Evolutionary conservation across 257 asterid genomes (phyloP).

Genomic region (Handroanthus guayacan): DNA sequence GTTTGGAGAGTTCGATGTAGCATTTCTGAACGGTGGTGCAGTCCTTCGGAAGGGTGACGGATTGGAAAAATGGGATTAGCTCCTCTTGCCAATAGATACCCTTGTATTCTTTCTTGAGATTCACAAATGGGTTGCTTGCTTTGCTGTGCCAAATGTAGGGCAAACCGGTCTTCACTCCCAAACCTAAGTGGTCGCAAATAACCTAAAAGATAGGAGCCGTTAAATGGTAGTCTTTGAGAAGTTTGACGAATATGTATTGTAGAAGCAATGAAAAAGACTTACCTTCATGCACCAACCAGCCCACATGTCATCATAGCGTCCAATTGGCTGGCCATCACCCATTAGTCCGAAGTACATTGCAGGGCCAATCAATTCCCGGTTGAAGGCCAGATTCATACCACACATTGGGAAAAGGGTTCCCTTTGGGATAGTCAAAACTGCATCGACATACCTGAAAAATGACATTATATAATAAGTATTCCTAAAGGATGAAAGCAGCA

Average conservation of each 20-base stretch:
- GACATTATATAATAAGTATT: background rate
- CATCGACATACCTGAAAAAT: constrained; percentile 39
- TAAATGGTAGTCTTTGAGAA: background rate
- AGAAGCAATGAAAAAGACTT: background rate
- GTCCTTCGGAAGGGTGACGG: constrained; percentile 34
- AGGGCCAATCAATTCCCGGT: constrained; percentile 43
- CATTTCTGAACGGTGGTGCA: constrained; percentile 40
- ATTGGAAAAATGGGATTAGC: constrained; percentile 42
- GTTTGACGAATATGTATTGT: background rate
- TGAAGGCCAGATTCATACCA: constrained; percentile 42
- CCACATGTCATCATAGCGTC: constrained; percentile 48
- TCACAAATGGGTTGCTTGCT: constrained; percentile 46
- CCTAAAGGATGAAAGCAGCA: background rate
- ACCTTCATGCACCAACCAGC: constrained; percentile 49
- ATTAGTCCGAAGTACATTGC: constrained; percentile 49
- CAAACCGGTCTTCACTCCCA: constrained; percentile 44
- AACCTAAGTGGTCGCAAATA: constrained; percentile 45
- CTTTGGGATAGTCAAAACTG: constrained; percentile 39
- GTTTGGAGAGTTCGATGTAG: constrained; percentile 43
- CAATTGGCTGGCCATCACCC: constrained; percentile 49
- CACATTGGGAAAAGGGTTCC: constrained; percentile 45
- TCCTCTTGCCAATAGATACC: constrained; percentile 46
- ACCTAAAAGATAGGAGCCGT: constrained; percentile 16
- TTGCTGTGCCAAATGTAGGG: constrained; percentile 50
- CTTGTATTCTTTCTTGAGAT: constrained; percentile 45